Conservation (phyloP, 495 filamentous ascomycete genomes). For the Hypoxylon subgilvum region DNA sequence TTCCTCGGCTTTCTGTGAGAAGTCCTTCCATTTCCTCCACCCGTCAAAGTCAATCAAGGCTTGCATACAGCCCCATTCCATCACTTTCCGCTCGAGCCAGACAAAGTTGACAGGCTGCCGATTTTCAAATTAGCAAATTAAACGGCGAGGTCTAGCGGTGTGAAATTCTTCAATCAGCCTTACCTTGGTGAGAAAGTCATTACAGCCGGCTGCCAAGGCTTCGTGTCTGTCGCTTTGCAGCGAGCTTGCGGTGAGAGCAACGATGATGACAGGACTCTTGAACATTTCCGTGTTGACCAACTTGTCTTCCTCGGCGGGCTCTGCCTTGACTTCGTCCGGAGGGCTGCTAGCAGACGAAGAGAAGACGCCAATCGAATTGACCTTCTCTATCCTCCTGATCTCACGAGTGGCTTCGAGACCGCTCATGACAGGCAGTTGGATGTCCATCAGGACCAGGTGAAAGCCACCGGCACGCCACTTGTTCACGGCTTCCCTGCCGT, state of each 20-base stretch:
- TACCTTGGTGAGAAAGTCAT: slow-evolving; percentile 98
- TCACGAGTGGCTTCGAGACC: slow-evolving; percentile 96
- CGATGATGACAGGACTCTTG: slow-evolving; percentile 96
- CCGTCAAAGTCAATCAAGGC: slow-evolving; percentile 98
- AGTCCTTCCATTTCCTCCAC: slow-evolving; percentile 96
- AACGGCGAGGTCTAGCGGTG: not conserved
- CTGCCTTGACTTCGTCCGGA: slow-evolving; percentile 44
- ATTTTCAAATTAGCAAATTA: slow-evolving; percentile 13
- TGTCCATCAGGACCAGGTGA: slow-evolving; percentile 97
- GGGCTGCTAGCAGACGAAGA: slow-evolving; percentile 53
- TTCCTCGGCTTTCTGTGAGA: slow-evolving; percentile 51
- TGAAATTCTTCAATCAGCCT: slow-evolving; percentile 17
- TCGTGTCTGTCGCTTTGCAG: slow-evolving; percentile 95
- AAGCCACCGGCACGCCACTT: slow-evolving; percentile 97
- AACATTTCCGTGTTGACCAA: slow-evolving; percentile 76
- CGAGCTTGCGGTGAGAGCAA: slow-evolving; percentile 90
- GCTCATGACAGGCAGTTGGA: slow-evolving; percentile 96
- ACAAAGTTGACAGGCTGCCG: slow-evolving; percentile 91
- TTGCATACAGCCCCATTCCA: slow-evolving; percentile 99
- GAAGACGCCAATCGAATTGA: slow-evolving; percentile 91
- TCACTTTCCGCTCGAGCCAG: slow-evolving; percentile 96
- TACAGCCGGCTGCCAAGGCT: slow-evolving; percentile 92
- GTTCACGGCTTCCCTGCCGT: slow-evolving; percentile 87
- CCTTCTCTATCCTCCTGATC: slow-evolving; percentile 84
- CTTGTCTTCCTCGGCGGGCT: slow-evolving; percentile 65